A percentile compares a stretch with the other conserved stretches of the same genome.
Conservation (phyloP, 257 asterid species). For the Perilla frutescens region DNA sequence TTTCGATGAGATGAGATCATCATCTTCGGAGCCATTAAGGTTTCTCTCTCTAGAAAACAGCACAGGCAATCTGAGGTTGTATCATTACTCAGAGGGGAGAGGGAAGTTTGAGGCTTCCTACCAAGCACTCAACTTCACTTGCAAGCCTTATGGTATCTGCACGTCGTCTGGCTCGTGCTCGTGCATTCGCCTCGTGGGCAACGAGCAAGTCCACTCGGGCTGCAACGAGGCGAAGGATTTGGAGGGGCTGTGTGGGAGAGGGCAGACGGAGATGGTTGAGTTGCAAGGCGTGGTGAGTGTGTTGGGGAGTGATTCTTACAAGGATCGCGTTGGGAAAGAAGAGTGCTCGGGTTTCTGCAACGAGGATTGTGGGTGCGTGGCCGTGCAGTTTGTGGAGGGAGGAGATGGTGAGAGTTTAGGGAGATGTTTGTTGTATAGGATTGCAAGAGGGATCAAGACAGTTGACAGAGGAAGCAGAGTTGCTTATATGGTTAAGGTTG, state of each 20-base stretch:
- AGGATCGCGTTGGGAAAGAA: conserved; percentile 45
- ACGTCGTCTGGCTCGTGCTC: conserved; percentile 71
- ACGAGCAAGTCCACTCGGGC: conserved; percentile 33
- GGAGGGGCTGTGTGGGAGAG: conserved; percentile 53
- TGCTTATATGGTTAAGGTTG: conserved; percentile 66
- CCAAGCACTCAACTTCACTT: conserved; percentile 58
- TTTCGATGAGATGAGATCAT: conserved; percentile 52
- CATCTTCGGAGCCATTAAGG: conserved; percentile 47
- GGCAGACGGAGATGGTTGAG: conserved; percentile 64
- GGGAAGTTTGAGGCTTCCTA: conserved; percentile 62
- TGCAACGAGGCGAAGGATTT: conserved; percentile 41
- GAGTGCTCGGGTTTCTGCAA: conserved; percentile 60
- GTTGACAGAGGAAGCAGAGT: conserved; percentile 45
- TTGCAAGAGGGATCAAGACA: conserved; percentile 72
- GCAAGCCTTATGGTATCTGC: conserved; percentile 70
- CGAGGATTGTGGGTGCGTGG: conserved; percentile 69
- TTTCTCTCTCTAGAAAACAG: conserved; percentile 60
- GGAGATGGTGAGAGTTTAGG: conserved; percentile 16
- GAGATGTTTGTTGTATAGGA: conserved; percentile 53
- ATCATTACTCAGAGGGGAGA: conserved; percentile 55
- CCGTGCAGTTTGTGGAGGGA: conserved; percentile 50
- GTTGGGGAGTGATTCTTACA: conserved; percentile 44
- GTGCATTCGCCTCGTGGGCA: conserved; percentile 49
- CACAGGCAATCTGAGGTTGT: conserved; percentile 71
- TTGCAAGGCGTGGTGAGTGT: conserved; percentile 63